phyloP scores from a whole-genome alignment of 805 yeast species.

The Metschnikowia kofuensis region DNA sequence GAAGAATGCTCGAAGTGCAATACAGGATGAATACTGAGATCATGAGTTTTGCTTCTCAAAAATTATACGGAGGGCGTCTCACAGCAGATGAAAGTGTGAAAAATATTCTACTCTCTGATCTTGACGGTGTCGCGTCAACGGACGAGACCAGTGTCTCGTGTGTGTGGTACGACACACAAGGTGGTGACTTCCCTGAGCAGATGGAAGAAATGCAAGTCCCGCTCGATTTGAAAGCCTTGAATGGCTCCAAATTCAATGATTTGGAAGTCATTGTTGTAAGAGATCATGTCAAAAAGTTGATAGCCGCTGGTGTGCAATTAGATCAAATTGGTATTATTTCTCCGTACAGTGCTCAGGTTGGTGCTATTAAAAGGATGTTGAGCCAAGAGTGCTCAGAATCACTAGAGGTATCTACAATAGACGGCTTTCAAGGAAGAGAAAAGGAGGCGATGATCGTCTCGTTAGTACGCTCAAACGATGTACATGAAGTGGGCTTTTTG shows the following conservation, averaged over 20 bases:
- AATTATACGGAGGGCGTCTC: slow-evolving; percentile 61
- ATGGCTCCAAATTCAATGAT: slow-evolving; percentile 69
- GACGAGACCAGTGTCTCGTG: slow-evolving; percentile 56
- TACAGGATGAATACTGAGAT: slow-evolving; percentile 82
- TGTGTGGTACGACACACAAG: slow-evolving; percentile 92
- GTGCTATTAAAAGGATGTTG: slow-evolving; percentile 45
- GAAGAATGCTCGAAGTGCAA: slow-evolving; percentile 66
- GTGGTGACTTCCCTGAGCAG: slow-evolving; percentile 74
- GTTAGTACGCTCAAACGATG: slow-evolving; percentile 76
- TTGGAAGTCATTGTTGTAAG: slow-evolving; percentile 66
- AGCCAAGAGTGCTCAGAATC: slow-evolving; percentile 22
- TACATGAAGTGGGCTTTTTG: slow-evolving; percentile 74
- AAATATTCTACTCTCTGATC: slow-evolving; percentile 49
- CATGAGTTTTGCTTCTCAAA: slow-evolving; percentile 69
- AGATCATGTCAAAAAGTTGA: slow-evolving; percentile 52
- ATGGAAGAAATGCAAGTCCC: slow-evolving; percentile 28
- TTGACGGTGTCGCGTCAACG: slow-evolving; percentile 40
- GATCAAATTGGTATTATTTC: slow-evolving; percentile 78
- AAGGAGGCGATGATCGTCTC: slow-evolving; percentile 81
- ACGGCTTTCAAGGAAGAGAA: slow-evolving; percentile 96
- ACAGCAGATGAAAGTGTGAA: slow-evolving; percentile 61
- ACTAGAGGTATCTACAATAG: slow-evolving; percentile 85
- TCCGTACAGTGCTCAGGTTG: slow-evolving; percentile 88
- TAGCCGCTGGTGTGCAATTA: slow-evolving; percentile 50
- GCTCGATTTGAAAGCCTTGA: slow-evolving; percentile 2